Evolutionary conservation across 768 basidiomycete species (phyloP), one percentile per base, ranked within the genome.

Genomic region (Symmetrospora coprosmae): DNA sequence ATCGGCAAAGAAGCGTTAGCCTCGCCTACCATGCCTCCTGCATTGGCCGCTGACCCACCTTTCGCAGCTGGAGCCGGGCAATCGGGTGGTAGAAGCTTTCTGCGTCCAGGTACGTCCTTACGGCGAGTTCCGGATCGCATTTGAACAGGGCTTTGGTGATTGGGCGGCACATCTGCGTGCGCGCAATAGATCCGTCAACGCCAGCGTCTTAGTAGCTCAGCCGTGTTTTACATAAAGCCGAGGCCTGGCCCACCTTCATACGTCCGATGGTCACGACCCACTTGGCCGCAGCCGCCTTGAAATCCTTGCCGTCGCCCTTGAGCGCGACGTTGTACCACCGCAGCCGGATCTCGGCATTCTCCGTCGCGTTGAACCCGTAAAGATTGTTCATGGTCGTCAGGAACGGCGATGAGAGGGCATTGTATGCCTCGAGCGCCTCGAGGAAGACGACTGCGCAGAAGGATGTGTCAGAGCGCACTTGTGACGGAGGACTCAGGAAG

Each of bases 321-420:
- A 64, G 38, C 8, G 47, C 37, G 23, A 64, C 49, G 40, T 60
- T 62, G 47, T 60, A 71, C 63, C 67, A 70, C 40, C 73, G 40
- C 46, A 73, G 60, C 38, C 66, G 60, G 49, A 75, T 72, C 66
- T 75, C 74, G 8, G 71, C 71, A 61, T 72, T 73, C 9, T 64
- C 66, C 2, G 63, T 71, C 30, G 65, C 62, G 34, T 69, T 63
- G n/a, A 72, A 53, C 1, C 53, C 69, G 46, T 75, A 75, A 16
- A 63, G 47, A 52, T 71, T 28, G n/a, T 60, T 59, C 30, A 70
- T 38, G 16, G 17, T 39, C 31, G 67, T 55, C 28, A 70, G 37
- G 8, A 40, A 50, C 13, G 38, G 14, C 50, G 41, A 33, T 7
- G 61, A 27, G 35, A 67, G 67, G 16, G 62, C 51, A 0, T 65